Conservation (phyloP, 441 rosid genomes). For the Kokia cookei region DNA sequence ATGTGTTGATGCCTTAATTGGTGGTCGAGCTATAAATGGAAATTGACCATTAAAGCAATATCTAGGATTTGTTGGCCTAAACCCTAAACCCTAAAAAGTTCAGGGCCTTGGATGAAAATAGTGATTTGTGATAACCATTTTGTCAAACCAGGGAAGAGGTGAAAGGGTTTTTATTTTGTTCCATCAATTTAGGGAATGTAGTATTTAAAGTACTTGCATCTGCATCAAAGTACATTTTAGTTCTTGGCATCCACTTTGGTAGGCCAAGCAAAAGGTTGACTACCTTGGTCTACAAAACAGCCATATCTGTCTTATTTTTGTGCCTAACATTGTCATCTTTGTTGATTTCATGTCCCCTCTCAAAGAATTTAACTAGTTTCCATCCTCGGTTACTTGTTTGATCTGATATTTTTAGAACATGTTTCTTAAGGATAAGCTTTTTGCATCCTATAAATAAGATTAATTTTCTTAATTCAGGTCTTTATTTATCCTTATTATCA, state of each 20-base stretch:
- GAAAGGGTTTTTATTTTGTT: not conserved
- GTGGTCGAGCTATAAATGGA: not conserved
- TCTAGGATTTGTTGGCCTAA: slow-evolving; percentile 1
- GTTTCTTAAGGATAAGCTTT: too few species aligned
- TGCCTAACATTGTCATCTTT: slow-evolving; percentile 6
- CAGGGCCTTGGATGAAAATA: not conserved
- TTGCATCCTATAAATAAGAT: too few species aligned
- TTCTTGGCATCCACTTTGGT: not conserved
- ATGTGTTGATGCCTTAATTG: not conserved
- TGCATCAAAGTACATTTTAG: not conserved
- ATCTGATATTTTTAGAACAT: too few species aligned
- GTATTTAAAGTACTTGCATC: not conserved
- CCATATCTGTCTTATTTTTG: not conserved
- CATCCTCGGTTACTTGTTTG: not conserved
- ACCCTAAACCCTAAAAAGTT: not conserved
- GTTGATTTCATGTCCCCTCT: not conserved
- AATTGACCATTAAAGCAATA: not conserved
- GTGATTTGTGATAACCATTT: not conserved
- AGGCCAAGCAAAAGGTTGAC: not conserved
- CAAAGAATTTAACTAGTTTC: not conserved
- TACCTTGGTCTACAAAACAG: not conserved
- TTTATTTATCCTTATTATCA: too few species aligned
- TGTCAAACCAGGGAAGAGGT: not conserved
- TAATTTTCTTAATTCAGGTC: too few species aligned
- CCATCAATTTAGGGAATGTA: not conserved